These are phyloP conservation scores for Pluteus cervinus DNA, from an alignment of 768 basidiomycete species.

Conservation along the genomic window DNA sequence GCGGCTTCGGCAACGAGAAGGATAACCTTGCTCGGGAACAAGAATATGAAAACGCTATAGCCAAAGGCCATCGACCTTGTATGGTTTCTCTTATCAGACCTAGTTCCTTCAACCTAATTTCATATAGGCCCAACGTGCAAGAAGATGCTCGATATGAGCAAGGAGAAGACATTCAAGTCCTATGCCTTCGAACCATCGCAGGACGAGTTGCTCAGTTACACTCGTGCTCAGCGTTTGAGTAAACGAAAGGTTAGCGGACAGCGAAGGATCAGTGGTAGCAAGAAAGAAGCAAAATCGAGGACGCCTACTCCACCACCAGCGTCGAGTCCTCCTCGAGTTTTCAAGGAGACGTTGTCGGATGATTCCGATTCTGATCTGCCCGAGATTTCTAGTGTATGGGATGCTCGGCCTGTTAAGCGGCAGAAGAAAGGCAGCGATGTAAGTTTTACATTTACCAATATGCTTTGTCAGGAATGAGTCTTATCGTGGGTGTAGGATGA, in stretches of 20 bases:
- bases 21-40: slow-evolving; percentile 51
- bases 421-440: slow-evolving; percentile 20
- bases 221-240: slow-evolving; percentile 28
- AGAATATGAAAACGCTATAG: slow-evolving; percentile 47
- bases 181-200: slow-evolving; percentile 64
- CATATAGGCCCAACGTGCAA: slow-evolving; percentile 60
- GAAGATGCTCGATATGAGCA: slow-evolving; percentile 50
- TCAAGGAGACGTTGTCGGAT: slow-evolving; percentile 23
- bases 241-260: slow-evolving; percentile 16
- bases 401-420: slow-evolving; percentile 24
- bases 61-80: slow-evolving; percentile 59
- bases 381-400: slow-evolving; percentile 36
- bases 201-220: slow-evolving; percentile 43
- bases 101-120: not conserved
- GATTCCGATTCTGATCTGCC: slow-evolving; percentile 52
- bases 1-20: slow-evolving; percentile 49
- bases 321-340: slow-evolving; percentile 15
- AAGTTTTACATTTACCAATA: not conserved
- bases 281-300: slow-evolving; percentile 16
- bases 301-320: slow-evolving; percentile 21
- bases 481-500: not conserved
- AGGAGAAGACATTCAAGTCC: slow-evolving; percentile 50
- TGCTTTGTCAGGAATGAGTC: slow-evolving; percentile 7
- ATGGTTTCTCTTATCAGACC: slow-evolving; percentile 15
- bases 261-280: slow-evolving; percentile 7